phyloP scores from a whole-genome alignment of 1,284 basidiomycete species.

The Marasmius oreades region DNA sequence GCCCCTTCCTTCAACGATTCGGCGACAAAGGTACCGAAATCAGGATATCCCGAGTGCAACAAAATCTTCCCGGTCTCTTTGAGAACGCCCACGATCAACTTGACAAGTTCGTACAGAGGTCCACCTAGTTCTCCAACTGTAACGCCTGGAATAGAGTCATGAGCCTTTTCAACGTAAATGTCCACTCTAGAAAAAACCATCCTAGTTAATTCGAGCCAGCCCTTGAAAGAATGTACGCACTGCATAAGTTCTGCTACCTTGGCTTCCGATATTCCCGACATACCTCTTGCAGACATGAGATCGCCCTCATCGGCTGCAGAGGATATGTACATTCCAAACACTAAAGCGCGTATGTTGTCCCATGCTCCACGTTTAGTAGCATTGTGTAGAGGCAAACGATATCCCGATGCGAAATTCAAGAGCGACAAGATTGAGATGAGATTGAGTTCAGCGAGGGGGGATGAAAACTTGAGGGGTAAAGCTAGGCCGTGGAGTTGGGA shows the following conservation, averaged over 20 bases:
- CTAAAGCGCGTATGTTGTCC: conserved; percentile 73
- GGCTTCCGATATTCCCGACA: conserved; percentile 46
- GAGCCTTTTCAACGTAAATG: conserved; percentile 67
- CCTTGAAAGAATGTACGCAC: not conserved
- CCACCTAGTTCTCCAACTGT: conserved; percentile 76
- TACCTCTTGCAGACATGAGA: conserved; percentile 64
- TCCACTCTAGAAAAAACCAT: conserved; percentile 35
- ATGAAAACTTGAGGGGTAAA: conserved; percentile 76
- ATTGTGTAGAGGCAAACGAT: conserved; percentile 65
- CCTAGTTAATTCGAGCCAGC: not conserved
- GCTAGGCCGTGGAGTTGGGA: conserved; percentile 61
- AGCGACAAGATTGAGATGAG: conserved; percentile 68
- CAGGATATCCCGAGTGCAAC: conserved; percentile 54
- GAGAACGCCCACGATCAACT: conserved; percentile 58
- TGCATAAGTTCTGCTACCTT: conserved; percentile 71
- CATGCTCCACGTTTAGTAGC: conserved; percentile 74
- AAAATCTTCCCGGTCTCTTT: conserved; percentile 74
- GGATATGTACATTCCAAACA: conserved; percentile 68
- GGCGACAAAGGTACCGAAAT: conserved; percentile 72
- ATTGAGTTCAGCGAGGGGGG: conserved; percentile 68
- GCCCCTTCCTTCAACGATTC: conserved; percentile 60
- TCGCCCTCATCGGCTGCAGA: conserved; percentile 54
- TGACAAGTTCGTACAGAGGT: conserved; percentile 68
- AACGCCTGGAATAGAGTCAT: conserved; percentile 67
- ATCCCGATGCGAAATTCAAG: conserved; percentile 80